phyloP scores from a whole-genome alignment of 768 basidiomycete genomes.

The Kondoa malvinella region DNA sequence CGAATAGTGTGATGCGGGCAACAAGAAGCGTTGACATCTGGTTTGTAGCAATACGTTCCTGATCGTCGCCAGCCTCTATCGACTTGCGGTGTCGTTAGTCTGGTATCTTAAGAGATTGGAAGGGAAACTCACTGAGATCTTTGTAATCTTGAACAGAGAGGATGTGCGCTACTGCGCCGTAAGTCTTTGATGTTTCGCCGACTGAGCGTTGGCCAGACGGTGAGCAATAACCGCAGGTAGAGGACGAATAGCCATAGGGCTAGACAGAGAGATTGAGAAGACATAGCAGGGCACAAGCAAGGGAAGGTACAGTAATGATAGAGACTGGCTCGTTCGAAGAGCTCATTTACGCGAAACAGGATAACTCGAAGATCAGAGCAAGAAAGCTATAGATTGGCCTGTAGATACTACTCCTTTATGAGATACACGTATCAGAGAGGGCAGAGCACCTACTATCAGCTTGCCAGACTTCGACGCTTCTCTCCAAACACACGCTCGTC shows the following conservation, averaged over 20 bases:
- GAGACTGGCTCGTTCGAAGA: neutral
- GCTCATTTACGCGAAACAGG: no score
- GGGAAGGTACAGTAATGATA: neutral
- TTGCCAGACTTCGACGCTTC: neutral
- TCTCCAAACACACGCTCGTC: neutral
- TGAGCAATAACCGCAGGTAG: conserved; percentile 15
- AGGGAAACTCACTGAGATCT: neutral
- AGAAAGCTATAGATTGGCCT: no score
- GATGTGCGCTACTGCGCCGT: conserved; percentile 16
- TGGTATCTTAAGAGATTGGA: conserved; percentile 1
- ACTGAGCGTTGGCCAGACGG: conserved; percentile 8
- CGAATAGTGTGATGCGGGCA: conserved; percentile 92
- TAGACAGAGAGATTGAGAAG: neutral
- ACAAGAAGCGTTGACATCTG: conserved; percentile 61
- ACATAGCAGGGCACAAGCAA: neutral
- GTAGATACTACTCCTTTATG: no score
- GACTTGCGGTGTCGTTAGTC: conserved; percentile 31
- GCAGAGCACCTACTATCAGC: no score
- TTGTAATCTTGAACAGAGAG: conserved; percentile 10
- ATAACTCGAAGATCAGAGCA: no score
- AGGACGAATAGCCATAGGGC: conserved; percentile 7
- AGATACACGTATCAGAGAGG: no score
- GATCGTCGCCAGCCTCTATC: conserved; percentile 34
- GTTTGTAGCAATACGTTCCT: conserved; percentile 60
- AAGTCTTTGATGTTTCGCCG: conserved; percentile 1